phyloP scores from a whole-genome alignment of 208 protist genomes.

The Acanthamoeba castellanii region DNA sequence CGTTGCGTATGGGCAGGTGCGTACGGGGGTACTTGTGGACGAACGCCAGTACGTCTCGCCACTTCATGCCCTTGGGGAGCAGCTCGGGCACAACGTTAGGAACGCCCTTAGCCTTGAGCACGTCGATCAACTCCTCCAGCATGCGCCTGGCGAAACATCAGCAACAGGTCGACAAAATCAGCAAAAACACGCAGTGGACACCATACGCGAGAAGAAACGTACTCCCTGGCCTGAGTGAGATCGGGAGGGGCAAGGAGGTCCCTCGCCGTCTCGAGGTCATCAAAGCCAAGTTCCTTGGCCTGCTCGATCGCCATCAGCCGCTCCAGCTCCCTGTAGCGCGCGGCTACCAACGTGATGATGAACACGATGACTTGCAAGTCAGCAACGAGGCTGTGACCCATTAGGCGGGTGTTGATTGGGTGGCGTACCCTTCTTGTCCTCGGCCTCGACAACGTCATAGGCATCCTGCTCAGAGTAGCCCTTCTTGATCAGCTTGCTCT shows the following conservation, averaged over 20 bases:
- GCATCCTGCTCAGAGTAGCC: conserved; percentile 23
- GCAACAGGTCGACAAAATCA: neutral
- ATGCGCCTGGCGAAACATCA: neutral
- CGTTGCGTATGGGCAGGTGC: neutral
- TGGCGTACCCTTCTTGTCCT: conserved; percentile 3
- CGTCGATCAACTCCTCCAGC: conserved; percentile 41
- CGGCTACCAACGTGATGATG: neutral
- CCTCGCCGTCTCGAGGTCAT: conserved; percentile 3
- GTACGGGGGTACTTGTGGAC: conserved; percentile 24
- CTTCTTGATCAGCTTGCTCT: conserved; percentile 54
- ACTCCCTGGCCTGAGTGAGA: neutral
- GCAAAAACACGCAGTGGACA: neutral
- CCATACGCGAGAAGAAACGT: neutral
- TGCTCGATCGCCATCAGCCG: conserved; percentile 45
- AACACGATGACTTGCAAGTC: too few relatives aligned
- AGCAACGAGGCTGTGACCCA: too few relatives aligned
- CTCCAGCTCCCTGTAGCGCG: neutral
- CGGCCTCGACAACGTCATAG: neutral
- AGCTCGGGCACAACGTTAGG: conserved; percentile 19
- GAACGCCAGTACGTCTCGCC: conserved; percentile 1
- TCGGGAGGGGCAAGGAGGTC: conserved; percentile 4
- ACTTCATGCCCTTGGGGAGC: conserved; percentile 35
- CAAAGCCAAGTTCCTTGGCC: conserved; percentile 57
- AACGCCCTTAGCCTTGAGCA: conserved; percentile 37
- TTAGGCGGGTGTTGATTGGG: too few relatives aligned